These are phyloP conservation scores for Blastobotrys niveus DNA, from an alignment of 1,139 yeast species.

Conservation along the genomic window DNA sequence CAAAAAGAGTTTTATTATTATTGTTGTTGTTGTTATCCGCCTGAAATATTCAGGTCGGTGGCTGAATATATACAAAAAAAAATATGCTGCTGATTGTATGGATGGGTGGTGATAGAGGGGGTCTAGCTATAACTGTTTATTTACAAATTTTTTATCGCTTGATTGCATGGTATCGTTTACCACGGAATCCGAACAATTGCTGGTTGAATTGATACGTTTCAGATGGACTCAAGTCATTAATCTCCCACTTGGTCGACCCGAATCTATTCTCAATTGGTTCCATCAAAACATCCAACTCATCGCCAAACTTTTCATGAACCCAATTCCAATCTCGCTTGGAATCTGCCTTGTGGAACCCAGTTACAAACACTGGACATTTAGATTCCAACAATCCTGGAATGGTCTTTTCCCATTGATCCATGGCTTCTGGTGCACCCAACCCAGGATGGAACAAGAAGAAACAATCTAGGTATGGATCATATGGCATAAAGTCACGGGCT, in stretches of 20 bases:
- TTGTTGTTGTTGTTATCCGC: too few species aligned
- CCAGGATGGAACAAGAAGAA: slow-evolving; percentile 97
- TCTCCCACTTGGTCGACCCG: slow-evolving; percentile 88
- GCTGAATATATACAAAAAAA: too few species aligned
- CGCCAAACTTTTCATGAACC: slow-evolving; percentile 57
- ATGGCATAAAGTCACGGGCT: slow-evolving; percentile 92
- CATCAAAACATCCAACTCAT: slow-evolving; percentile 78
- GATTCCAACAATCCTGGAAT: slow-evolving; percentile 84
- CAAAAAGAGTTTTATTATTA: too few species aligned
- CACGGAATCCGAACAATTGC: slow-evolving; percentile 84
- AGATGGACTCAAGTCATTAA: slow-evolving; percentile 84
- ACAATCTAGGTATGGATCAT: slow-evolving; percentile 90
- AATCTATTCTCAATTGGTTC: slow-evolving; percentile 67
- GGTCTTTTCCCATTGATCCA: slow-evolving; percentile 74
- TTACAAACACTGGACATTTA: slow-evolving; percentile 84
- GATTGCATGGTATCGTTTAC: slow-evolving; percentile 91
- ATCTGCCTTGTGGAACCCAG: slow-evolving; percentile 83
- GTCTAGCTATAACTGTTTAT: background rate
- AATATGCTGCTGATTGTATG: too few species aligned
- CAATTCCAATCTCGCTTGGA: slow-evolving; percentile 63
- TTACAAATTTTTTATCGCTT: slow-evolving; percentile 2
- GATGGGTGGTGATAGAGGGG: too few species aligned
- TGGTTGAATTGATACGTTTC: slow-evolving; percentile 91
- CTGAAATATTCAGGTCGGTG: too few species aligned
- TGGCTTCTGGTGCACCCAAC: slow-evolving; percentile 74